Evolutionary conservation across 768 basidiomycete species (phyloP), one percentile per base, ranked within the genome.

Genomic region (Tephrocybe sp.): DNA sequence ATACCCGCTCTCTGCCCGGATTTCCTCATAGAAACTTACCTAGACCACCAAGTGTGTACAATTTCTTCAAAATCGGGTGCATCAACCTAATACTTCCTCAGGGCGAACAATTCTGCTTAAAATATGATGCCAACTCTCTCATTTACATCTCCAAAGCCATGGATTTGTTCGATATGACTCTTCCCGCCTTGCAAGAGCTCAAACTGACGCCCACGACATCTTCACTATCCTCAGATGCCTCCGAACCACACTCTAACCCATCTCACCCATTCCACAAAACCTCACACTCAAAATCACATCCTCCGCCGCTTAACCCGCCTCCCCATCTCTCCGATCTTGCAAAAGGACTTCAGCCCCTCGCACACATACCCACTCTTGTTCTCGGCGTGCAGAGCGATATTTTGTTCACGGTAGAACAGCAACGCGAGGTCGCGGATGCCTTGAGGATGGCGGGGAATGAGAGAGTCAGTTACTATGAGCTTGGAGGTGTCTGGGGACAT

Each of bases 401-500:
- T 38, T 74, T 99, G 17, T 98, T 98, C 71, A 92, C 96, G 0
- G 90, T 97, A 8, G 96, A 98, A 62, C 97, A 99, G 69, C 97
- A 98, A 65, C 77, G 96, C 33, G 97, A 99, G 70, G 75, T 96
- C 7, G 93, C 86, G 4, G 93, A 97, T 66, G 96, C 95, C 20
- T 70, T 99, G 55, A 81, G 92, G 54, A 81, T 93, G 80, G 84
- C 88, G 1, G 97, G 97, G 0, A 98, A 98, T 67, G 69, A 83
- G 14, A 73, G 79, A 51, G 97, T 99, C 23, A 88, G 90, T 53
- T 98, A 98, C 68, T 99, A 96, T 65, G 97, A 98, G 70, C 79
- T 98, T 2, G 96, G 96, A 23, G 95, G 96, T 8, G 95, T 98
- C n/a, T 98, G 94, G 95, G 97, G 97, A 1, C 96, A 99, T 63